These are phyloP conservation scores for Melastoma candidum DNA, from an alignment of 441 rosid genomes.

Conservation along the genomic window DNA sequence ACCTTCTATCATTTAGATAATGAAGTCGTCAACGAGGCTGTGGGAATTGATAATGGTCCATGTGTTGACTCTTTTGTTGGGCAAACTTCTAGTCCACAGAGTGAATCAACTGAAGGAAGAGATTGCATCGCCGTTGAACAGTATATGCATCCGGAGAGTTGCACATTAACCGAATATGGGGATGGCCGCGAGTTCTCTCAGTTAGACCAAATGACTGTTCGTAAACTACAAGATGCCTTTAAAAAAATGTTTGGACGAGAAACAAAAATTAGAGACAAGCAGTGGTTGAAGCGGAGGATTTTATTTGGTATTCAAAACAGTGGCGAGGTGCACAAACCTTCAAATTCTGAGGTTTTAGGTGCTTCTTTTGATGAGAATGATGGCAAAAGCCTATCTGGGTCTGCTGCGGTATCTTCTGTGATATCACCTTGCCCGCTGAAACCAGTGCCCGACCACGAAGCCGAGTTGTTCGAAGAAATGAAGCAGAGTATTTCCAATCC, in stretches of 20 bases:
- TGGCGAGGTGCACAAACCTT: conserved; percentile 8
- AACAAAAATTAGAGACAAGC: conserved; percentile 9
- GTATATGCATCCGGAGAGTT: neutral
- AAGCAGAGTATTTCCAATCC: too few relatives aligned
- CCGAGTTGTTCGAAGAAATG: neutral
- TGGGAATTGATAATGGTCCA: neutral
- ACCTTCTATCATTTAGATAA: too few relatives aligned
- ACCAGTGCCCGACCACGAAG: conserved; percentile 1
- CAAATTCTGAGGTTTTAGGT: conserved; percentile 2
- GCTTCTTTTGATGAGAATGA: conserved; percentile 9
- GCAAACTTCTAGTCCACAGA: conserved; percentile 6
- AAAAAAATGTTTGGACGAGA: conserved; percentile 14
- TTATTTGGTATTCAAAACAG: conserved; percentile 11
- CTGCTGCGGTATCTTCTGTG: neutral
- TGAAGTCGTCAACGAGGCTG: neutral
- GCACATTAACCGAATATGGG: neutral
- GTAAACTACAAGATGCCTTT: conserved; percentile 11
- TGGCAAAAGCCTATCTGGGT: conserved; percentile 1
- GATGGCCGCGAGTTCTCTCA: conserved; percentile 2
- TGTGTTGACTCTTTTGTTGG: neutral
- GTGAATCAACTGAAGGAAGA: conserved; percentile 5
- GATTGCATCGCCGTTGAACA: neutral
- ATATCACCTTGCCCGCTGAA: neutral
- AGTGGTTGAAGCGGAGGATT: conserved; percentile 15
- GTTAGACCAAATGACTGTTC: conserved; percentile 16